Base-by-base conservation (phyloP, 768 basidiomycete species). In the Termitomyces sp. region DNA sequence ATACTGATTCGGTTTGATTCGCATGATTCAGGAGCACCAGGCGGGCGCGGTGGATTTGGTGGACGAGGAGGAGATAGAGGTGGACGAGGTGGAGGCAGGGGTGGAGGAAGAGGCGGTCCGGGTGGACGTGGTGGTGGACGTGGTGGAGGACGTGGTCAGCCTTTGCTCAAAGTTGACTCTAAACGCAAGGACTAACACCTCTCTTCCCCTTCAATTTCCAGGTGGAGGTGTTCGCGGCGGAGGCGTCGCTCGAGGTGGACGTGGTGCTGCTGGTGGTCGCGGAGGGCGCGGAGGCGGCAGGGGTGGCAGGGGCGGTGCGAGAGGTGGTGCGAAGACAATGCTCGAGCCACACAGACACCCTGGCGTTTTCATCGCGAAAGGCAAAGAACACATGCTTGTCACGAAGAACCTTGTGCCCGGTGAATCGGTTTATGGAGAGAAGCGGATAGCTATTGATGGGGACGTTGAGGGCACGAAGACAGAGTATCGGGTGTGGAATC, bases 401-500 rank as follows among this genome's bases (percentile, higher is more conserved):
- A 98, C 97, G 43, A 94, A 95, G 79, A 98, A 98, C 76, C 85
- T 99, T 73, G 94, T 92, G 45, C 97, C 97, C 1, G 97, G 97
- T 50, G 97, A 98, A 72, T 91, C 91, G 7, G 96, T 99, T 10
- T 99, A 99, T 73, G 97, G 97, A 63, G 97, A 99, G 77, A 99
- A 99, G 81, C 84, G 96, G 71, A 94, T 98, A 75, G 86, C 89
- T 15, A 85, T 98, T 69, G 93, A 95, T 14, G 79, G 81, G 12
- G 86, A 82, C 48, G 84, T 81, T 20, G 91, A 89, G 48, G 89
- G 83, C 47, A 91, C 89, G 61, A 99, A 99, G 79, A 82, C 86
- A 65, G 97, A 99, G 77, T 99, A 98, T 77, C 84, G 97, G 59
- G 97, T 99, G 36, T 99, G 97, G 97, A 99, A 99, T 79, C 97